Evolutionary conservation across 768 basidiomycete genomes (phyloP), one percentile per base, ranked within the genome.

Genomic region (Podaxis sp.): DNA sequence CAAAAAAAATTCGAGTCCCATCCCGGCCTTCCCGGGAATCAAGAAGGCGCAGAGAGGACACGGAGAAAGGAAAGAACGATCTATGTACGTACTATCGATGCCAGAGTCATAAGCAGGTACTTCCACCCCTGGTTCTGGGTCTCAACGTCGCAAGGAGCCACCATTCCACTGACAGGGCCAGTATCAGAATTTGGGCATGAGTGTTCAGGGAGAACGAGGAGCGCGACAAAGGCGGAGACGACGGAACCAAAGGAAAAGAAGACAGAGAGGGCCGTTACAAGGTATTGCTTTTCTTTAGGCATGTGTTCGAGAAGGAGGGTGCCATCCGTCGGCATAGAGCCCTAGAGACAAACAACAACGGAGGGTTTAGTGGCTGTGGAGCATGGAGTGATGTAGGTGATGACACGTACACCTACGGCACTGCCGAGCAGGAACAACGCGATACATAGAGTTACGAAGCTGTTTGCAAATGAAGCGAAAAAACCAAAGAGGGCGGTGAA

Each of bases 241-340:
- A 98, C 93, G 0, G 96, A 88, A 51, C 96, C 96, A 41, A 97
- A 75, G 5, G 94, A 95, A 80, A 98, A 98, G 79, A 98, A 98
- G n/a, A 95, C 85, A 3, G 94, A 94, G 24, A 97, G 83, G 0
- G 89, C 90, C 0, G 94, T 96, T 57, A 98, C 88, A 33, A 98
- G 84, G 71, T 96, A 94, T 68, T 94, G 88, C 66, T 95, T 94
- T n/a, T 85, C 85, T 66, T 89, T 86, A 2, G 96, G 96, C 79
- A 98, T 87, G 68, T 97, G 94, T 69, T 99, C 96, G 8, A 94
- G 80, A 24, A 94, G 82, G 3, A 96, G 85, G 0, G 94, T 98
- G 5, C 96, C 95, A 67, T 98, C 96, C 0, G 96, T 98, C 0
- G 96, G 96, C 94, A 98, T 96, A 47, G 93, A 89, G 43, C 95